These are phyloP conservation scores for Coffea canephora DNA, from an alignment of 257 asterid species.

Conservation along the genomic window DNA sequence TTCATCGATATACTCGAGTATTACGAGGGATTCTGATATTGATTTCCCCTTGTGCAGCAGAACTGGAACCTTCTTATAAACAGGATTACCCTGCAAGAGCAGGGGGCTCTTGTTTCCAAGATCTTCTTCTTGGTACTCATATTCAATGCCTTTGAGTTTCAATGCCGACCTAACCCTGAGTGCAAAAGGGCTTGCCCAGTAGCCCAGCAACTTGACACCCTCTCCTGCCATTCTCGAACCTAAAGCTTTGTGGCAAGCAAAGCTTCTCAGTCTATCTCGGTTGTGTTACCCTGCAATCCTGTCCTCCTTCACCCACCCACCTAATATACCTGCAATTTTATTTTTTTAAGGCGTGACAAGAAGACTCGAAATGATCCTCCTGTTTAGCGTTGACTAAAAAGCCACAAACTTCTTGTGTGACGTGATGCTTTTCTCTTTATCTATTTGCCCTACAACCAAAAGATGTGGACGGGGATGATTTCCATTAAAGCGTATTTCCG, in stretches of 20 bases:
- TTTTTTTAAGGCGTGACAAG: not conserved
- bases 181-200: constrained; percentile 34
- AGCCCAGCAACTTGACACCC: constrained; percentile 24
- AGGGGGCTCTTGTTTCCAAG: constrained; percentile 27
- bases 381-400: no score
- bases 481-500: no score
- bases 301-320: not conserved
- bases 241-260: no score
- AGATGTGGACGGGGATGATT: no score
- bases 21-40: constrained; percentile 25
- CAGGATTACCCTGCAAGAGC: constrained; percentile 31
- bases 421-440: no score
- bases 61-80: constrained; percentile 28
- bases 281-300: not conserved
- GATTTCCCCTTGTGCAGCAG: constrained; percentile 29
- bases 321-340: not conserved
- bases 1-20: constrained; percentile 33
- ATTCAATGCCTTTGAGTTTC: constrained; percentile 30
- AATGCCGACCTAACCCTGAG: constrained; percentile 34
- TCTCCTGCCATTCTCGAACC: constrained; percentile 22
- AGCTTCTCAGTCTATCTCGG: no score
- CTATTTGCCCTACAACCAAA: no score
- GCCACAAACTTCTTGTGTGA: no score
- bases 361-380: no score
- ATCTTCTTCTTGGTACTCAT: constrained; percentile 38